These are phyloP conservation scores for Vaccinium darrowii DNA, from an alignment of 148 eudicot species.

Conservation along the genomic window DNA sequence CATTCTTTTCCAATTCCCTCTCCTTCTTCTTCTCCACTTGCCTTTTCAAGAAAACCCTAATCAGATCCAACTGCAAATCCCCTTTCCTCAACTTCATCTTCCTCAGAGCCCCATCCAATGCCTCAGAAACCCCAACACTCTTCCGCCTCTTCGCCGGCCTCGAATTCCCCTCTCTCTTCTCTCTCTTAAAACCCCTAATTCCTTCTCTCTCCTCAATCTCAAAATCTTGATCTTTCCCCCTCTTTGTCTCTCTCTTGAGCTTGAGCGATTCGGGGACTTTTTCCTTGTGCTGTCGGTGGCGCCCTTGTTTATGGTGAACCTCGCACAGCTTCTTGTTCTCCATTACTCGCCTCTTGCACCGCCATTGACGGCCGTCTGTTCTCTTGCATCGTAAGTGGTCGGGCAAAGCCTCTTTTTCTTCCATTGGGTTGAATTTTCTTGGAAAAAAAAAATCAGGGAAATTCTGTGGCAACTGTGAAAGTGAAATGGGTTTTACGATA, in stretches of 20 bases:
- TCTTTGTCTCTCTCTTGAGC: conserved; percentile 38
- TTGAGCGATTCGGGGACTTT: conserved; percentile 76
- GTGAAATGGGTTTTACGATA: neutral
- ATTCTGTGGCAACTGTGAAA: neutral
- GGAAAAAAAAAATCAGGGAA: neutral
- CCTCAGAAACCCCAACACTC: conserved; percentile 34
- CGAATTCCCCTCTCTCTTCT: conserved; percentile 27
- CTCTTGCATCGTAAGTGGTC: conserved; percentile 69
- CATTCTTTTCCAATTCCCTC: conserved; percentile 27
- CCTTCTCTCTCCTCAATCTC: conserved; percentile 2
- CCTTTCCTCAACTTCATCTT: conserved; percentile 60
- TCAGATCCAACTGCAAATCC: conserved; percentile 63
- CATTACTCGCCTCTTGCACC: conserved; percentile 63
- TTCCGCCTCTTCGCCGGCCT: conserved; percentile 7
- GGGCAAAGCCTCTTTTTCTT: conserved; percentile 27
- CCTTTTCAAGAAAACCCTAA: conserved; percentile 64
- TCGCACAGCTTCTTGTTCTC: conserved; percentile 75
- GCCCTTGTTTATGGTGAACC: conserved; percentile 71
- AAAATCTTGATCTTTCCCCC: conserved; percentile 11
- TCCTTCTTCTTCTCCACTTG: conserved; percentile 73
- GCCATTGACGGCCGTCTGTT: conserved; percentile 86
- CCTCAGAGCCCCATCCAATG: conserved; percentile 61
- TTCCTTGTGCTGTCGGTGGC: conserved; percentile 55
- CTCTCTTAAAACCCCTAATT: conserved; percentile 18
- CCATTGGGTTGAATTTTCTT: conserved; percentile 23